Base-by-base conservation (phyloP, 2,329 filamentous ascomycete genomes). In the Lanzia echinophila region DNA sequence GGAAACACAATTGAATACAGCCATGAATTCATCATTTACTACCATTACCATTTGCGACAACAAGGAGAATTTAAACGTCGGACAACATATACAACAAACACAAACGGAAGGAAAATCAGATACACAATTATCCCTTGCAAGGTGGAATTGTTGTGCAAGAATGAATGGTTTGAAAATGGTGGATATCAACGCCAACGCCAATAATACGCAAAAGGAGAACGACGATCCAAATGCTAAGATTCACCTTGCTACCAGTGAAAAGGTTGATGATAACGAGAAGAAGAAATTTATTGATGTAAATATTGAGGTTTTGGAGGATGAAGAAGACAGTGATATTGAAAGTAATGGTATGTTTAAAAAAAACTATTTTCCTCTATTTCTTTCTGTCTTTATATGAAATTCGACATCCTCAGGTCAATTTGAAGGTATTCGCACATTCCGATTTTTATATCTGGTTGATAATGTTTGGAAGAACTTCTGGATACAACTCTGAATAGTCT, bases 81-180 rank as follows among this genome's bases (percentile, higher is more conserved):
- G 3, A 43, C 17, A 43, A 13, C 10, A 43, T 22, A 22, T 24
- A 22, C 17, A 43, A 13, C 10, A 43, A 13, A 22, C 12, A 22
- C 17, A 43, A 43, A 17, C 13, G 19, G 20, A 43, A 10, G n/a
- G 38, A 17, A 41, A 41, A 41, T 6, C 38, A 20, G 20, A 41
- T 19, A 41, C n/a, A 11, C 41, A 43, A 43, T 43, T 43, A 43
- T 24, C 41, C 19, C 12, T 52, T 15, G 44, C 48, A 7, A 43
- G 20, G 51, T 53, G 51, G 51, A 53, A 53, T 42, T 48, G 45
- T n/a, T 49, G 51, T n/a, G 51, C 45, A 17, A 43, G 51, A 24
- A 47, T 47, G 50, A 47, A 52, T 47, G 41, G 41, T 1, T 41
- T 22, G 38, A 43, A 36, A 1, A 38, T 43, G 19, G 36, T 13